Evolutionary conservation across 768 basidiomycete genomes (phyloP).

Genomic region (Tylopilus balloui): DNA sequence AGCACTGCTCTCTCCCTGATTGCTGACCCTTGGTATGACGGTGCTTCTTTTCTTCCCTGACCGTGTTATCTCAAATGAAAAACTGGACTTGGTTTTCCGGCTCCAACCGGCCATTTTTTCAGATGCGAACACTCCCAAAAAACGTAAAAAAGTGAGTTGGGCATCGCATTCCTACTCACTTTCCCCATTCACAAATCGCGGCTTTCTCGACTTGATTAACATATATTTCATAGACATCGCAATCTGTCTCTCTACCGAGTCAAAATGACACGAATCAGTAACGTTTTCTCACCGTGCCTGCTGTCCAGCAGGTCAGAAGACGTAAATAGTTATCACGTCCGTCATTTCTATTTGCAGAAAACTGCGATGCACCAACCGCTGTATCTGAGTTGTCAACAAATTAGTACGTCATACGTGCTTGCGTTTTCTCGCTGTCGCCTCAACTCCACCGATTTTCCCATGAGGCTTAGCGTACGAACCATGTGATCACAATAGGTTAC

Average conservation of each 20-base stretch:
- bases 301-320: conserved; percentile 8
- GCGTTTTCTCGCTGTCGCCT: conserved; percentile 2
- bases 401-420: not conserved
- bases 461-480: not conserved
- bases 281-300: conserved; percentile 1
- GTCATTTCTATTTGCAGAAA: conserved; percentile 7
- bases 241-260: not conserved
- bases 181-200: conserved; percentile 2
- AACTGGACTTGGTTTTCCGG: not conserved
- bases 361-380: too few species aligned
- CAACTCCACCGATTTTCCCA: not conserved
- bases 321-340: conserved; percentile 14
- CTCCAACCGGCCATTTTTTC: not conserved
- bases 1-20: not conserved
- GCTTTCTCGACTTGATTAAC: conserved; percentile 8
- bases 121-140: not conserved
- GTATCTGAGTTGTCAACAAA: conserved; percentile 4
- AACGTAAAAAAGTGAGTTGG: conserved; percentile 22
- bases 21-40: not conserved
- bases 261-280: conserved; percentile 1
- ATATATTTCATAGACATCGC: not conserved
- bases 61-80: conserved; percentile 15
- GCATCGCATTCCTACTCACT: not conserved
- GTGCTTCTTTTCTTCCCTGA: conserved; percentile 24
- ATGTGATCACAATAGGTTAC: not conserved